phyloP scores from a whole-genome alignment of 116 monocot species.

The Cymodocea nodosa region DNA sequence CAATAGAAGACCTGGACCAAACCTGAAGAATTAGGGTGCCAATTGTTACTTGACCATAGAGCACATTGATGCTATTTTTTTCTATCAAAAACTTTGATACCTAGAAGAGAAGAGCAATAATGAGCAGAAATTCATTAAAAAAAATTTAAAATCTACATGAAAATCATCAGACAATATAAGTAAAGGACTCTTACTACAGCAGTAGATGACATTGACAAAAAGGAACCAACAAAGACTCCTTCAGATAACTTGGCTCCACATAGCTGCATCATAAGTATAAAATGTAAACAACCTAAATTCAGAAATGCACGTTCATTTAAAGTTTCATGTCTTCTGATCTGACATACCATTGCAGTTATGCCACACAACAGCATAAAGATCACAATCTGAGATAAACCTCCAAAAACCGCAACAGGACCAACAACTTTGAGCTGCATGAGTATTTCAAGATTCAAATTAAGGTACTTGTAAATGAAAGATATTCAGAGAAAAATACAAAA shows the following conservation, averaged over 20 bases:
- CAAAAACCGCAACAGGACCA: constrained; percentile 86
- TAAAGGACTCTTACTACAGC: constrained; percentile 58
- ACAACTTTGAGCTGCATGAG: constrained; percentile 65
- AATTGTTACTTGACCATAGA: constrained; percentile 93
- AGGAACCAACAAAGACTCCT: constrained; percentile 87
- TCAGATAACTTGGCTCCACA: constrained; percentile 91
- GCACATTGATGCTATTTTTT: constrained; percentile 53
- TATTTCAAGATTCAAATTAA: background rate
- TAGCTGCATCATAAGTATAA: constrained; percentile 28
- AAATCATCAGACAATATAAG: constrained; percentile 3
- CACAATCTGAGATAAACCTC: constrained; percentile 85
- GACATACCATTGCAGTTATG: constrained; percentile 60
- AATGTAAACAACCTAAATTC: background rate
- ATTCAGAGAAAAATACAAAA: background rate
- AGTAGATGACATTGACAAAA: constrained; percentile 99
- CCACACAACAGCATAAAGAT: constrained; percentile 85
- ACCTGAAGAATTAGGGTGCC: constrained; percentile 99
- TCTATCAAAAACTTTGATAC: constrained; percentile 93
- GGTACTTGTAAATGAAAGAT: background rate
- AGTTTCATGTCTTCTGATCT: background rate
- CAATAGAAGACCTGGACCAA: constrained; percentile 5
- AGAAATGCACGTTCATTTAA: background rate
- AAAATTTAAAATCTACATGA: background rate
- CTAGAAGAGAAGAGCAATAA: constrained; percentile 19
- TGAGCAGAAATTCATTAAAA: background rate